phyloP scores from a whole-genome alignment of 2,329 filamentous ascomycete genomes.

The Teratosphaeria destructans region DNA sequence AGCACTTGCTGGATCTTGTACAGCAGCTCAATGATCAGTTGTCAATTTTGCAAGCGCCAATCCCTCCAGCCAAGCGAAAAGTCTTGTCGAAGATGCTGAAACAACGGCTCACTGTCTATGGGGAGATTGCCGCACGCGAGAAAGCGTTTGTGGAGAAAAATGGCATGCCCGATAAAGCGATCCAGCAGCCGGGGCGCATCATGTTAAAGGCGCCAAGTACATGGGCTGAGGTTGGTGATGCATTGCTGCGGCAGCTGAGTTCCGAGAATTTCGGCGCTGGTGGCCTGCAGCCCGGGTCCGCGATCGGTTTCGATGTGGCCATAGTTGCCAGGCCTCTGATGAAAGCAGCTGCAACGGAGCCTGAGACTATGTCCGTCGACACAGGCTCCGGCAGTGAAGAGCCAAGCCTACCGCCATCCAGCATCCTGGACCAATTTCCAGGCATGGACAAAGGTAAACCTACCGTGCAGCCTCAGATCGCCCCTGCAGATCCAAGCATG shows the following conservation, averaged over 20 bases:
- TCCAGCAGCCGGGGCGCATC: conserved; percentile 9
- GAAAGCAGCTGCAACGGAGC: background rate
- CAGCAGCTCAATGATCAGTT: conserved; percentile 44
- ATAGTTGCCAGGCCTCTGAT: background rate
- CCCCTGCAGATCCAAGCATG: conserved; percentile 17
- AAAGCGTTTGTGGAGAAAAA: conserved; percentile 4
- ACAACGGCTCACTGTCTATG: conserved; percentile 45
- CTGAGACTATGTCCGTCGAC: background rate
- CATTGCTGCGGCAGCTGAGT: conserved; percentile 18
- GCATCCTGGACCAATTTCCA: conserved; percentile 22
- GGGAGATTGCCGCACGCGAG: conserved; percentile 25
- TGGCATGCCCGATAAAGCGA: background rate
- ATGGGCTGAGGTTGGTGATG: conserved; percentile 25
- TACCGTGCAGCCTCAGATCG: conserved; percentile 22
- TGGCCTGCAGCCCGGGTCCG: conserved; percentile 9
- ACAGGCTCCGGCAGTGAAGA: background rate
- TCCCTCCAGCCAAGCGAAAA: conserved; percentile 39
- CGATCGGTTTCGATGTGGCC: conserved; percentile 18
- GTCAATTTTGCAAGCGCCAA: conserved; percentile 42
- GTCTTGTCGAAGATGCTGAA: conserved; percentile 43
- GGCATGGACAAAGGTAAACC: conserved; percentile 21
- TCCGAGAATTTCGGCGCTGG: conserved; percentile 18
- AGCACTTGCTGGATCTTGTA: conserved; percentile 41
- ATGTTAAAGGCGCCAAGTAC: conserved; percentile 16
- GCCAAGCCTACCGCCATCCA: background rate